These are phyloP conservation scores for Paecilomyces dactylethromorphus DNA, from an alignment of 2,329 filamentous ascomycete species.

Conservation along the genomic window DNA sequence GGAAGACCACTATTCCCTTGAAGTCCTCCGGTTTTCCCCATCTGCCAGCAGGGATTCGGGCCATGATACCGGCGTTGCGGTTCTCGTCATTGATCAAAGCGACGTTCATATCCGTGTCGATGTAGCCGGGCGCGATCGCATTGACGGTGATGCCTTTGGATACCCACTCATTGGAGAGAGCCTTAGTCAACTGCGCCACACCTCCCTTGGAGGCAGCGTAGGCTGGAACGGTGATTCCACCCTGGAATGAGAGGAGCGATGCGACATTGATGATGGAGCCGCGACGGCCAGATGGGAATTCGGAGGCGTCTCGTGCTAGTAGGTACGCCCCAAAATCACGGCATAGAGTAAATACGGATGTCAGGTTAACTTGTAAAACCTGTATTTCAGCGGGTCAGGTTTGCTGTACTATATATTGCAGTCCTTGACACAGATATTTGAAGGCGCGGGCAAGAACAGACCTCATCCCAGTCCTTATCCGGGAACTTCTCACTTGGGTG, in stretches of 20 bases:
- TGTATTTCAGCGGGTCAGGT: slow-evolving; percentile 12
- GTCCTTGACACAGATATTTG: background rate
- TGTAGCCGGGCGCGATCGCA: slow-evolving; percentile 83
- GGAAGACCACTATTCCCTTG: slow-evolving; percentile 71
- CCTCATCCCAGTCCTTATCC: slow-evolving; percentile 67
- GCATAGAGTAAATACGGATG: slow-evolving; percentile 61
- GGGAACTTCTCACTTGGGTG: slow-evolving; percentile 72
- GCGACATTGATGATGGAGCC: slow-evolving; percentile 72
- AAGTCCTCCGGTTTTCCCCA: slow-evolving; percentile 86
- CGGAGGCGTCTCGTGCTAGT: slow-evolving; percentile 19
- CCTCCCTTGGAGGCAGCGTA: slow-evolving; percentile 84
- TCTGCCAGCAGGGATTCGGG: slow-evolving; percentile 72
- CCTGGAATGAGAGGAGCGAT: slow-evolving; percentile 75
- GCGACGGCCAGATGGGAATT: slow-evolving; percentile 21
- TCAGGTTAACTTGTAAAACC: slow-evolving; percentile 83
- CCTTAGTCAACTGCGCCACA: slow-evolving; percentile 77
- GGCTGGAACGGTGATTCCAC: slow-evolving; percentile 79
- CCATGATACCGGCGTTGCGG: slow-evolving; percentile 66
- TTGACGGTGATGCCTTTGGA: slow-evolving; percentile 76
- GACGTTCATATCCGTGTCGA: slow-evolving; percentile 90
- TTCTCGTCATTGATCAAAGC: slow-evolving; percentile 68
- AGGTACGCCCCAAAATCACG: slow-evolving; percentile 31
- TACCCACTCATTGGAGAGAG: slow-evolving; percentile 80
- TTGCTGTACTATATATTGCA: background rate
- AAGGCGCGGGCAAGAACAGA: slow-evolving; percentile 18